Conservation (phyloP, 2,329 filamentous ascomycete species). For the Apiospora aurea region DNA sequence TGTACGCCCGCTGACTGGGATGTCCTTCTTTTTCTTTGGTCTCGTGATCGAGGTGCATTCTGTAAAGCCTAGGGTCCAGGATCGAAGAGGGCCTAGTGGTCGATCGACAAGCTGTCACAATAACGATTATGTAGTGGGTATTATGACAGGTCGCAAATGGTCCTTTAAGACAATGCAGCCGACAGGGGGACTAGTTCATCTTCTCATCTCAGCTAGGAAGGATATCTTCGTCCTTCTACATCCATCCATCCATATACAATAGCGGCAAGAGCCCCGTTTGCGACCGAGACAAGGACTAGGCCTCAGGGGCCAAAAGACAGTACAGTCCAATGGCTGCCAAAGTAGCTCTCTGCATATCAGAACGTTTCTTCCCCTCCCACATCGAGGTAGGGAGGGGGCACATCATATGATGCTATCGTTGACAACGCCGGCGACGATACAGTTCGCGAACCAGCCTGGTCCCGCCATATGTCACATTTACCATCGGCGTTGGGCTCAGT, state of each 20-base stretch:
- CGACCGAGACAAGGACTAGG: neutral
- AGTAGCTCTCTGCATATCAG: neutral
- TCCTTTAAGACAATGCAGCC: neutral
- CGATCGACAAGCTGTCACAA: neutral
- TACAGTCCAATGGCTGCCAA: neutral
- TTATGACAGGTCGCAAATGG: conserved; percentile 17
- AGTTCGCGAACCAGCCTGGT: neutral
- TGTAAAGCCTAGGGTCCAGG: neutral
- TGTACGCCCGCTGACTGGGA: neutral
- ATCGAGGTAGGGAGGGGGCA: too few species aligned
- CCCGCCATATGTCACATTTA: neutral
- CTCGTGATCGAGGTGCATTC: neutral
- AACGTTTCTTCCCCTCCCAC: neutral
- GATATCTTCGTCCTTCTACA: conserved; percentile 1
- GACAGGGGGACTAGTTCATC: neutral
- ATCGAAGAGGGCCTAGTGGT: neutral
- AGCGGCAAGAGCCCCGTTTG: neutral
- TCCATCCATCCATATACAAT: neutral
- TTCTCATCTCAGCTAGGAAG: neutral
- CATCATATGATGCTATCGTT: neutral
- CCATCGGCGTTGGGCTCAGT: neutral
- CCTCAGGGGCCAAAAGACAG: neutral
- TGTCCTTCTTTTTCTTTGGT: too few species aligned
- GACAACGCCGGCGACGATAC: neutral
- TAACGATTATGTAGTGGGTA: neutral